These are phyloP conservation scores for Ascochyta koolunga DNA, from an alignment of 2,329 filamentous ascomycete species.

Conservation along the genomic window DNA sequence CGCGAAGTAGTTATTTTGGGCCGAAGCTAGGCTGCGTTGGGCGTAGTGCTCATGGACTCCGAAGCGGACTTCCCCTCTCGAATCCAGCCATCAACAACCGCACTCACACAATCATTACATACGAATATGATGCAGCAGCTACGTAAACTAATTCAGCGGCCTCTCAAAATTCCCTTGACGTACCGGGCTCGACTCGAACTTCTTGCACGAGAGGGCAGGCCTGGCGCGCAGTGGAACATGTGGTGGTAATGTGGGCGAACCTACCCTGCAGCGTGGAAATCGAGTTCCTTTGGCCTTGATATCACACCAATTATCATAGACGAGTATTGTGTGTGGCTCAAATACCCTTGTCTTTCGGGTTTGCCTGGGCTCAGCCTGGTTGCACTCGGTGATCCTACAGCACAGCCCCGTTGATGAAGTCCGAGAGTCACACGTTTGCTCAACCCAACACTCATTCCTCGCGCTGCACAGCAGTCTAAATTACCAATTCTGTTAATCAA, in stretches of 20 bases:
- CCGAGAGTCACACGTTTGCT: neutral
- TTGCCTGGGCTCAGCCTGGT: neutral
- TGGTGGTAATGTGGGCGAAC: too few species aligned
- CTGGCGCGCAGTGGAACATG: too few species aligned
- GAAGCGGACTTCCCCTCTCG: neutral
- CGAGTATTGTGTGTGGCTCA: too few species aligned
- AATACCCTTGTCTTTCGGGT: neutral
- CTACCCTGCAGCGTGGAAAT: too few species aligned
- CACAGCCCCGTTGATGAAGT: slow-evolving; percentile 9
- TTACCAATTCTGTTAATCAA: neutral
- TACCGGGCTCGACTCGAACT: too few species aligned
- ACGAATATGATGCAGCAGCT: neutral
- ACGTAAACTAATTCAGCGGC: rapidly evolving
- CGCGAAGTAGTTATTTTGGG: neutral
- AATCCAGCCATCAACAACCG: neutral
- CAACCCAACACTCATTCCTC: neutral
- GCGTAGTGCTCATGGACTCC: neutral
- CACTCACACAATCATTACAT: neutral
- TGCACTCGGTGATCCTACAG: neutral
- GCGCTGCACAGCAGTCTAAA: neutral
- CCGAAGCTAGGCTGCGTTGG: slow-evolving; percentile 1
- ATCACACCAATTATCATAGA: too few species aligned
- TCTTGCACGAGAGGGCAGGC: too few species aligned
- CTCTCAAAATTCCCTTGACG: too few species aligned
- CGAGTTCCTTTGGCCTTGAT: too few species aligned